These are phyloP conservation scores for Vinca minor DNA, from an alignment of 257 asterid genomes.

Conservation along the genomic window DNA sequence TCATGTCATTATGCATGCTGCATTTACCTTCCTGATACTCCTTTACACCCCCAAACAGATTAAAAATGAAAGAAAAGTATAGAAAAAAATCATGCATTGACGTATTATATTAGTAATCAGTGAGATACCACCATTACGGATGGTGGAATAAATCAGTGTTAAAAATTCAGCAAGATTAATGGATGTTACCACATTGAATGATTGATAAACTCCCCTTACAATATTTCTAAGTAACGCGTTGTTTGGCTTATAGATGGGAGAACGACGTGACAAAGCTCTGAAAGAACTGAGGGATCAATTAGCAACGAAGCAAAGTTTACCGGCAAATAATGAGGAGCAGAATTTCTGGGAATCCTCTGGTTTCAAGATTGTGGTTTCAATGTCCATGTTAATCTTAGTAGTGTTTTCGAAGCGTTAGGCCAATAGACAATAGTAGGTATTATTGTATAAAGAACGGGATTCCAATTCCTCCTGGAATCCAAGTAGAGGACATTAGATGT, in stretches of 20 bases:
- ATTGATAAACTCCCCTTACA: not conserved
- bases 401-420: slow-evolving; percentile 60
- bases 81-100: not conserved
- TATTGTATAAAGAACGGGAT: slow-evolving; percentile 28
- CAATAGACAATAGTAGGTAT: not conserved
- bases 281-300: slow-evolving; percentile 76
- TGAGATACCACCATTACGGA: too few relatives aligned
- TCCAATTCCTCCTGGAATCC: slow-evolving; percentile 11
- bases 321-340: slow-evolving; percentile 32
- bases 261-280: slow-evolving; percentile 64
- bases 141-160: too few relatives aligned
- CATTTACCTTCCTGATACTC: not conserved
- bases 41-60: too few relatives aligned
- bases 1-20: not conserved
- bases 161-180: too few relatives aligned
- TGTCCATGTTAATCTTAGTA: slow-evolving; percentile 80
- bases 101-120: too few relatives aligned
- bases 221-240: not conserved
- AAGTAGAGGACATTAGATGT: too few relatives aligned
- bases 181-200: not conserved
- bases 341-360: slow-evolving; percentile 77
- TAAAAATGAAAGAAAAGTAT: not conserved
- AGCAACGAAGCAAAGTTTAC: slow-evolving; percentile 32
- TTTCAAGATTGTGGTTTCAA: slow-evolving; percentile 70
- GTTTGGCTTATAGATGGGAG: slow-evolving; percentile 62